These are phyloP conservation scores for Tetrahymena elliotti DNA, from an alignment of 73 alveolate genomes.

Conservation along the genomic window DNA sequence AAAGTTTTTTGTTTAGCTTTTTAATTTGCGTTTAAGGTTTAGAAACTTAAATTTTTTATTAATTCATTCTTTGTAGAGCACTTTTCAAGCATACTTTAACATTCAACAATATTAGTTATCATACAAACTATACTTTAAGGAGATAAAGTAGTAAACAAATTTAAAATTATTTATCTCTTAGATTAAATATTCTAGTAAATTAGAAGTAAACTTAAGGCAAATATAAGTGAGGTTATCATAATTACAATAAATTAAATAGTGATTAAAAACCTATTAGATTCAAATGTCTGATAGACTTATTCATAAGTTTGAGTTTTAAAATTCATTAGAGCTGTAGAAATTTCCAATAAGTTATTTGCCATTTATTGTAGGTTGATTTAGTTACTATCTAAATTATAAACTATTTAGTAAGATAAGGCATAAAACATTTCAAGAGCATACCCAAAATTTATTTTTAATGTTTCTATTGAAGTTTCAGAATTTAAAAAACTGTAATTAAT, in stretches of 20 bases:
- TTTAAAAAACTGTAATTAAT: background rate
- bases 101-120: background rate
- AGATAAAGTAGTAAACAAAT: background rate
- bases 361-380: background rate
- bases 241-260: background rate
- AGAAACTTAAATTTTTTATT: background rate
- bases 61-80: background rate
- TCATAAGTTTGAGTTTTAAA: background rate
- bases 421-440: background rate
- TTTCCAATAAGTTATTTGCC: background rate
- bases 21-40: too few species aligned
- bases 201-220: background rate
- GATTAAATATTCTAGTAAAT: too few species aligned
- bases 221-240: background rate
- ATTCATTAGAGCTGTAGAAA: background rate
- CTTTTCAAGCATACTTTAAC: background rate
- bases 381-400: background rate
- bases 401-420: background rate
- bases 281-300: background rate
- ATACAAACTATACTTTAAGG: background rate
- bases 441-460: background rate
- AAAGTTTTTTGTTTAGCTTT: background rate
- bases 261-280: background rate
- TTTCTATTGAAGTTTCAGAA: background rate
- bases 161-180: background rate